A percentile compares a stretch with the other conserved stretches of the same genome.
Evolutionary conservation across 192 early-diverging fungal species (phyloP).

Genomic region (Geranomyces michiganensis): DNA sequence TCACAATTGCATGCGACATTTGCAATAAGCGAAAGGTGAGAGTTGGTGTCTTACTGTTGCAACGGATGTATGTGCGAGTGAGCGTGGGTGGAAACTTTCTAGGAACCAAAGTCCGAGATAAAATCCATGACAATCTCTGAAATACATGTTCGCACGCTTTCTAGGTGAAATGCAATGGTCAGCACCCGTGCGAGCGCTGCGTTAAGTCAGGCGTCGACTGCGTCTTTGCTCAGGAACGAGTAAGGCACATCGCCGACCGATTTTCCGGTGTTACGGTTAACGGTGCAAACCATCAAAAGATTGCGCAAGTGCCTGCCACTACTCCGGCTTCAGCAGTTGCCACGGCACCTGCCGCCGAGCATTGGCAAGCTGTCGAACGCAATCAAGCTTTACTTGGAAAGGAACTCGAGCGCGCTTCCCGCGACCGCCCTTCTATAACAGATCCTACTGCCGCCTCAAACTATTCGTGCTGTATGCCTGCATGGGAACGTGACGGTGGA

Average conservation of each 20-base stretch:
- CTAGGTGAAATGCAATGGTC: neutral
- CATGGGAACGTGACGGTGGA: neutral
- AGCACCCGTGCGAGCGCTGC: neutral
- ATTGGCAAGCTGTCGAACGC: neutral
- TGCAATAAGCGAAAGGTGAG: constrained; percentile 4
- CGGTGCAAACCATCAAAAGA: neutral
- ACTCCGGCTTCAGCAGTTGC: neutral
- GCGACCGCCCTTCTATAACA: neutral
- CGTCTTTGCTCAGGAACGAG: neutral
- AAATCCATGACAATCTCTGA: no score
- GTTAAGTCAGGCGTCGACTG: neutral
- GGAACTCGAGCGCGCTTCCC: neutral
- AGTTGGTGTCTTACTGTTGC: no score
- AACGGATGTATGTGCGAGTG: no score
- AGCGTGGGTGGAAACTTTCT: no score
- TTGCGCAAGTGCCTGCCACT: neutral
- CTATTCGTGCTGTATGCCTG: neutral
- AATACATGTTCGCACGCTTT: no score
- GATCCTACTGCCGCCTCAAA: no score
- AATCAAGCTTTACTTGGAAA: neutral
- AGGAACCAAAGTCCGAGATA: no score
- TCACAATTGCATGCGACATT: neutral
- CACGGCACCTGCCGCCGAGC: neutral
- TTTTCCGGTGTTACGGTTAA: no score
- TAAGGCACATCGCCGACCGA: neutral